These are phyloP conservation scores for Rosa lucieae DNA, from an alignment of 306 rosid genomes.

Conservation along the genomic window DNA sequence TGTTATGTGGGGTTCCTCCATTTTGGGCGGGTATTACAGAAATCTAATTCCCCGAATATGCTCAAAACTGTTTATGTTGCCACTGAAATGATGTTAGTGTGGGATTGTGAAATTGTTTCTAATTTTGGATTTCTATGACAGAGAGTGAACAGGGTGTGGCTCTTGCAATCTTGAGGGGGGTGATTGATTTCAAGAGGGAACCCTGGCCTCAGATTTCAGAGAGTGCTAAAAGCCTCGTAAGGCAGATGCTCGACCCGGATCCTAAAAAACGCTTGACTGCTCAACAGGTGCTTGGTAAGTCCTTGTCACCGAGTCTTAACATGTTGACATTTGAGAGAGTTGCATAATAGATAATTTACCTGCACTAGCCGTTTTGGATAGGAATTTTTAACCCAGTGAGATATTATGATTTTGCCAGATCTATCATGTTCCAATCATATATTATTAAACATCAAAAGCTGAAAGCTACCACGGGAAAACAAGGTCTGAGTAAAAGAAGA, in stretches of 20 bases:
- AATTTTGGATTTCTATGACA: conserved; percentile 29
- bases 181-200: conserved; percentile 92
- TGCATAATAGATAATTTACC: not conserved
- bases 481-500: not conserved
- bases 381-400: not conserved
- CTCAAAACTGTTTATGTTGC: not conserved
- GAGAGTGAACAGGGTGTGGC: conserved; percentile 97
- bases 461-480: not conserved
- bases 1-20: conserved; percentile 89
- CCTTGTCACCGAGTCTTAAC: conserved; percentile 18
- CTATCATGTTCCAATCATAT: not conserved
- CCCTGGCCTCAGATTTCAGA: conserved; percentile 99
- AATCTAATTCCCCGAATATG: not conserved
- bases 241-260: conserved; percentile 89
- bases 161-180: conserved; percentile 93
- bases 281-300: conserved; percentile 97
- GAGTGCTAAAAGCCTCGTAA: conserved; percentile 91
- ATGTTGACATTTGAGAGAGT: conserved; percentile 13
- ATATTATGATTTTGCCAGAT: not conserved
- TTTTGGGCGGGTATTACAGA: conserved; percentile 77
- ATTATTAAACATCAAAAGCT: not conserved
- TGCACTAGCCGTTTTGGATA: not conserved
- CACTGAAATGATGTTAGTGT: not conserved
- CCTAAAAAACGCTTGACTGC: conserved; percentile 89
- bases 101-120: conserved; percentile 15